Base-by-base conservation (phyloP, 2,329 filamentous ascomycete genomes). In the Trichoderma lentiforme region DNA sequence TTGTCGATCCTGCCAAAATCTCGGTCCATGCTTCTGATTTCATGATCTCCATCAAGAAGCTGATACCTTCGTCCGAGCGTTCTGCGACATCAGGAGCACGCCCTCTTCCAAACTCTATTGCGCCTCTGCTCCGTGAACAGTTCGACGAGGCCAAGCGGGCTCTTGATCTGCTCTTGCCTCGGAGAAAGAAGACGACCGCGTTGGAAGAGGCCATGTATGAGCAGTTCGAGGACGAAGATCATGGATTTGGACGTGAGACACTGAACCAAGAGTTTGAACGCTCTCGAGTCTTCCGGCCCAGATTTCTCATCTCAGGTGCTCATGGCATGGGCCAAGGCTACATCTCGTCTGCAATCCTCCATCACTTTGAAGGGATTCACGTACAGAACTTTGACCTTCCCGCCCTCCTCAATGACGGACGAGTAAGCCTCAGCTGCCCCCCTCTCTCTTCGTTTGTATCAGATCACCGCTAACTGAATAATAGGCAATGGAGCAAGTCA, bases 301-400 rank as follows among this genome's bases (percentile, higher is more conserved):
- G 96, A 58, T 86, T 98, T 68, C 87, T 99, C 34, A 91, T 99
- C 71, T 88, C 90, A 56, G 96, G 96, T n/a, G 80, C 86, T 11
- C 86, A 90, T 58, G 96, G 96, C 11, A 98, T 98, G 95, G 96
- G 97, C 0, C 97, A 99, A 79, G 89, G 91, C 63, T 98, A 99
- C 77, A 85, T 99, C 51, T 91, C 93, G 34, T 91, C 91, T 62
- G 96, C 95, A 6, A 84, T 98, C 66, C 84, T 98, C 74, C 94
- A 97, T 80, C 91, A 97, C 78, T 92, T 99, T 70, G 96, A 99
- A 82, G 94, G 95, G 30, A 87, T 98, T 3, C 94, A 98, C 82
- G 93, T 99, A 3, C 95, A 98, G 80, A 94, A 92, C 69, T 97
- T 99, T 80, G 97, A 98, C 80, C 87, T 99, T 71, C 90, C 95